Percentiles rank a stretch among this genome's conserved stretches.
Conservation (phyloP, 2,329 filamentous ascomycete species). For the Neofusicoccum laricinum region DNA sequence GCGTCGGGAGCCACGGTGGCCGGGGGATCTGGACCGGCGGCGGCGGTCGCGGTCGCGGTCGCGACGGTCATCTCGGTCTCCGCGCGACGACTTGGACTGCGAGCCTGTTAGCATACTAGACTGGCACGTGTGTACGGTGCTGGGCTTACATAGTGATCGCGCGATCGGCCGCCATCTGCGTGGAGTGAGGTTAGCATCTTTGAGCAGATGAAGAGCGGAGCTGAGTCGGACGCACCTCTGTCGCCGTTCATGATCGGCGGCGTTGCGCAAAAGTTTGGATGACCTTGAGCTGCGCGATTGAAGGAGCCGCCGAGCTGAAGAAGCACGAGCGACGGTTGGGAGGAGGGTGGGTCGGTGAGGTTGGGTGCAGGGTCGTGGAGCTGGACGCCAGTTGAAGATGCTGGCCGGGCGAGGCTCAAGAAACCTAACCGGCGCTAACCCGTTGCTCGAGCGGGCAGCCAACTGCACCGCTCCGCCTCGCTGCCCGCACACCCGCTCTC, state of each 20-base stretch:
- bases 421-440: slow-evolving; percentile 8
- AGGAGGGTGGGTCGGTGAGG: neutral
- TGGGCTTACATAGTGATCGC: slow-evolving; percentile 38
- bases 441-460: neutral
- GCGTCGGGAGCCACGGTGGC: slow-evolving; percentile 66
- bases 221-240: slow-evolving; percentile 1
- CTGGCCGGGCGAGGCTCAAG: slow-evolving; percentile 7
- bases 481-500: neutral
- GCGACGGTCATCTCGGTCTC: slow-evolving; percentile 36
- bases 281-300: slow-evolving; percentile 5
- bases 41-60: slow-evolving; percentile 44
- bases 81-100: slow-evolving; percentile 43
- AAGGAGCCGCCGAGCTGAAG: neutral
- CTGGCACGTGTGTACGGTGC: slow-evolving; percentile 21
- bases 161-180: slow-evolving; percentile 28
- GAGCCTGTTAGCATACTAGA: slow-evolving; percentile 24
- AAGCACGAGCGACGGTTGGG: slow-evolving; percentile 5
- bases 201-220: slow-evolving; percentile 5
- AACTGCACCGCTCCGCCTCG: neutral
- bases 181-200: neutral
- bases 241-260: slow-evolving; percentile 15
- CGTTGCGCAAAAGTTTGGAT: slow-evolving; percentile 1
- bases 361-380: slow-evolving; percentile 6
- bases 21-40: slow-evolving; percentile 83
- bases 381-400: slow-evolving; percentile 9